Percentiles rank a stretch among this genome's conserved stretches.
These are phyloP conservation scores for Spizellomyces sp. DNA, from an alignment of 192 early-diverging fungal species.

Conservation along the genomic window DNA sequence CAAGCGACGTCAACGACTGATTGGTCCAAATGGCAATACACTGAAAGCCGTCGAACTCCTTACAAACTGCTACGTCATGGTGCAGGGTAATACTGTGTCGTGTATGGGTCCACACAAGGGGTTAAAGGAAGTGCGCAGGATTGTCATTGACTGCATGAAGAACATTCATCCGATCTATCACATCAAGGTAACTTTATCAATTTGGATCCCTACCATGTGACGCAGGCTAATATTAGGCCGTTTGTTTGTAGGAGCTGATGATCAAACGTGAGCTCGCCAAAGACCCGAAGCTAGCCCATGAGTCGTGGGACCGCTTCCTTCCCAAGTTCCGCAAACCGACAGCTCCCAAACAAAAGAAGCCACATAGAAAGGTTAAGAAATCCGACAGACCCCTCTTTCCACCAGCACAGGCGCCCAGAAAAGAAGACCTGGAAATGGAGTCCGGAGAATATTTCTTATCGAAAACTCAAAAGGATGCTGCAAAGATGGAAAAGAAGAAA, in stretches of 20 bases:
- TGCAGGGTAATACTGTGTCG: slow-evolving; percentile 98
- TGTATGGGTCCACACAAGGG: slow-evolving; percentile 91
- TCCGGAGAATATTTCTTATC: slow-evolving; percentile 94
- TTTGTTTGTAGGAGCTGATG: slow-evolving; percentile 83
- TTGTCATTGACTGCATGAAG: slow-evolving; percentile 97
- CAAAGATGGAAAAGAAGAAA: slow-evolving; percentile 70
- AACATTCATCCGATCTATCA: slow-evolving; percentile 99
- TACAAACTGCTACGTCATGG: slow-evolving; percentile 94
- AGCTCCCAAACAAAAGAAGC: slow-evolving; percentile 69
- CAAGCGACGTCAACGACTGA: slow-evolving; percentile 89
- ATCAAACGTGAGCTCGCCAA: slow-evolving; percentile 97
- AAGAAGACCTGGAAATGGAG: slow-evolving; percentile 89
- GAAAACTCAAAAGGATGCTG: slow-evolving; percentile 36
- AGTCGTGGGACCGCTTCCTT: slow-evolving; percentile 97
- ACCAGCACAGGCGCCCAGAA: slow-evolving; percentile 79
- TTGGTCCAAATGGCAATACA: slow-evolving; percentile 96
- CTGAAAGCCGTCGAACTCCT: slow-evolving; percentile 95
- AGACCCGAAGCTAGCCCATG: slow-evolving; percentile 88
- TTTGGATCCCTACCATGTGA: not conserved
- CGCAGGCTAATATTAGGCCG: not conserved
- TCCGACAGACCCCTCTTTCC: slow-evolving; percentile 92
- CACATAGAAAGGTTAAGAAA: slow-evolving; percentile 62
- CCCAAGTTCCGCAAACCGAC: slow-evolving; percentile 96
- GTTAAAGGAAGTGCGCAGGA: slow-evolving; percentile 82
- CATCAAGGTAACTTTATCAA: slow-evolving; percentile 71